Evolutionary conservation across 108 stramenopile species (phyloP).

Genomic region (Aurantiochytrium sp.): DNA sequence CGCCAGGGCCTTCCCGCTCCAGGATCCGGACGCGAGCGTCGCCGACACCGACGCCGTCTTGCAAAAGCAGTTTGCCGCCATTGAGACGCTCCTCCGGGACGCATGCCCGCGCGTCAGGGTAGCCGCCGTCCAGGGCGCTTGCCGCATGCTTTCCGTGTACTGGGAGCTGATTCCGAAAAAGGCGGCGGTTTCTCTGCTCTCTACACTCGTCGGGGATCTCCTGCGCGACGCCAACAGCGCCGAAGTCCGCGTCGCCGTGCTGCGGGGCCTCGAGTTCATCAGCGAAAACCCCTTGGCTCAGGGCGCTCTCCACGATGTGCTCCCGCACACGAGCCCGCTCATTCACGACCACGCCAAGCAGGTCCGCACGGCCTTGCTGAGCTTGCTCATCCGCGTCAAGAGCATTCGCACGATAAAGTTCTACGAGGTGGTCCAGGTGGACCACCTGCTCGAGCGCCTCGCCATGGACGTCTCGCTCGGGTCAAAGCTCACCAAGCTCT

Average conservation of each 20-base stretch:
- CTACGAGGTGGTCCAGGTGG: constrained; percentile 83
- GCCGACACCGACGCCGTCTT: constrained; percentile 57
- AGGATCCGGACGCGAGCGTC: constrained; percentile 59
- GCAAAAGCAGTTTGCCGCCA: constrained; percentile 63
- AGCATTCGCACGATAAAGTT: constrained; percentile 71
- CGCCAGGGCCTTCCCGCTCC: constrained; percentile 83
- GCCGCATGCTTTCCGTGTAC: constrained; percentile 63
- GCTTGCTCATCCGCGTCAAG: constrained; percentile 75
- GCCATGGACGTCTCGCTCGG: constrained; percentile 59
- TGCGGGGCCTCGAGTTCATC: constrained; percentile 66
- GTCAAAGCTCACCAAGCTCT: constrained; percentile 62
- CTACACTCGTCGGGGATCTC: constrained; percentile 71
- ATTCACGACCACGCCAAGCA: constrained; percentile 83
- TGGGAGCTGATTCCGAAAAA: constrained; percentile 78
- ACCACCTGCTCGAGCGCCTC: constrained; percentile 73
- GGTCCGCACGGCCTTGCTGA: constrained; percentile 75
- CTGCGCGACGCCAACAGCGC: constrained; percentile 76
- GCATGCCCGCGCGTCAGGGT: constrained; percentile 69
- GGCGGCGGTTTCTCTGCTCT: constrained; percentile 73
- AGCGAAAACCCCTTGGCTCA: constrained; percentile 74
- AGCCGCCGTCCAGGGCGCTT: constrained; percentile 71
- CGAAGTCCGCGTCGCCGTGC: constrained; percentile 70
- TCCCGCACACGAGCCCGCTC: constrained; percentile 74
- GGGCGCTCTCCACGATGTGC: constrained; percentile 72
- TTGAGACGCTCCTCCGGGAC: constrained; percentile 70